Evolutionary conservation across 306 rosid genomes (phyloP).

Genomic region (Acmispon strigosus): DNA sequence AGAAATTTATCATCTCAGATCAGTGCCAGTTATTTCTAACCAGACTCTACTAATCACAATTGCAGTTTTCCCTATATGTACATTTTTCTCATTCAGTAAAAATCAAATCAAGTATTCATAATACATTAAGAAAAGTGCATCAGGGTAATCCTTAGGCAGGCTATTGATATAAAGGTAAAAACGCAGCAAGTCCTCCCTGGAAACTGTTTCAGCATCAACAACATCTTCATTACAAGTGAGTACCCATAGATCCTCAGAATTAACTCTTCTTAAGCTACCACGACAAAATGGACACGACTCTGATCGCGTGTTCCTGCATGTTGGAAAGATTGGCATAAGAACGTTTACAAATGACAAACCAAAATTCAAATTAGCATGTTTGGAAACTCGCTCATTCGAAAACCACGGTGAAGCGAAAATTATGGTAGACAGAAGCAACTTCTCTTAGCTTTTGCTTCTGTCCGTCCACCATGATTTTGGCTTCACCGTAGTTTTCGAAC

Average conservation of each 20-base stretch:
- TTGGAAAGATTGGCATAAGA: conserved; percentile 5
- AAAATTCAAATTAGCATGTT: background rate
- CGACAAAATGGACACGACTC: conserved; percentile 94
- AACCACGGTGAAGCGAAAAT: too few species aligned
- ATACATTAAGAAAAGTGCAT: conserved; percentile 79
- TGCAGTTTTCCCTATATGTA: conserved; percentile 54
- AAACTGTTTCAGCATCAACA: conserved; percentile 72
- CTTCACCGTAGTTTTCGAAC: too few species aligned
- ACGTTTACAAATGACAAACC: background rate
- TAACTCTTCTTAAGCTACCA: conserved; percentile 85
- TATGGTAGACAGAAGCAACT: too few species aligned
- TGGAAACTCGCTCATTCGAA: too few species aligned
- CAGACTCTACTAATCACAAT: conserved; percentile 62
- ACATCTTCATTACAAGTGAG: conserved; percentile 81
- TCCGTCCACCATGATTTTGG: too few species aligned
- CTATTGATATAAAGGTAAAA: conserved; percentile 79
- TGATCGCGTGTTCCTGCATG: conserved; percentile 66
- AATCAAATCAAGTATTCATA: conserved; percentile 70
- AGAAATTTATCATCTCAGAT: conserved; percentile 21
- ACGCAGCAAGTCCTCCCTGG: conserved; percentile 69
- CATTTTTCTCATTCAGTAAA: conserved; percentile 26
- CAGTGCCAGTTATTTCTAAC: conserved; percentile 34
- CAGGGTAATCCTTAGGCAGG: conserved; percentile 87
- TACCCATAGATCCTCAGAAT: conserved; percentile 94
- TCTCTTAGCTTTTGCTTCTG: too few species aligned